phyloP scores from a whole-genome alignment of 805 yeast genomes.

The Saccharomycopsis babjevae region DNA sequence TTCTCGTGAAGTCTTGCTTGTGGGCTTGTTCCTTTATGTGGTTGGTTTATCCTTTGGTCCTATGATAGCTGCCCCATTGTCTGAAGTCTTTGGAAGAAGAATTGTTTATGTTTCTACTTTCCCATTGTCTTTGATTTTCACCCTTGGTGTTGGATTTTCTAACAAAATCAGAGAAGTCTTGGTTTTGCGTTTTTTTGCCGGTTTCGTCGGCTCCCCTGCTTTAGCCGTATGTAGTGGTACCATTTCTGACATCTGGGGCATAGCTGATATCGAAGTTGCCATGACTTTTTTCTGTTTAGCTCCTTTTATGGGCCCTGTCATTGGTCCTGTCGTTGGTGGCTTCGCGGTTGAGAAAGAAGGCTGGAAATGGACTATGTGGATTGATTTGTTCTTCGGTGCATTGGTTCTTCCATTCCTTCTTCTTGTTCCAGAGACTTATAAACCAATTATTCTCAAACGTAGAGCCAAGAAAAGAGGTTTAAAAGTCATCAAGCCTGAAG shows the following conservation, averaged over 20 bases:
- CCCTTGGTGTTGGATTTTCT: constrained; percentile 64
- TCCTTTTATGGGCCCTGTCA: constrained; percentile 72
- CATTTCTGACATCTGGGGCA: constrained; percentile 65
- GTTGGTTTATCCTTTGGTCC: constrained; percentile 68
- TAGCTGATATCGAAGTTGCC: constrained; percentile 58
- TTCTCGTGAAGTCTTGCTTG: constrained; percentile 48
- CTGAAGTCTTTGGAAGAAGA: constrained; percentile 61
- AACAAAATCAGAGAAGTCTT: constrained; percentile 50
- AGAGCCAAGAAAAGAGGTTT: constrained; percentile 56
- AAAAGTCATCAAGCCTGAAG: constrained; percentile 28
- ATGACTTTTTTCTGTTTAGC: constrained; percentile 70
- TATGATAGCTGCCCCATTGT: constrained; percentile 59
- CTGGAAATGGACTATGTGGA: constrained; percentile 68
- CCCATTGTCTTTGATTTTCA: constrained; percentile 60
- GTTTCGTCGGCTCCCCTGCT: constrained; percentile 72
- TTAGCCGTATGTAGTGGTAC: constrained; percentile 82
- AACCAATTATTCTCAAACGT: constrained; percentile 47
- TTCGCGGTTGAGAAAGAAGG: constrained; percentile 40
- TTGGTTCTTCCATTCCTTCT: constrained; percentile 37
- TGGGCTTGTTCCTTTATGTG: constrained; percentile 62
- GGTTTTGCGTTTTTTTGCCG: constrained; percentile 64
- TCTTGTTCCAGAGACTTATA: constrained; percentile 58
- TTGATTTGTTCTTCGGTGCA: constrained; percentile 58
- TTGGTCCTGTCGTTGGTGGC: constrained; percentile 69
- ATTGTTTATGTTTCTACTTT: constrained; percentile 48